Evolutionary conservation across 225 moss, liverwort and hornwort species (phyloP), one percentile per base, ranked within the genome.

Genomic region (Ulota crispa): DNA sequence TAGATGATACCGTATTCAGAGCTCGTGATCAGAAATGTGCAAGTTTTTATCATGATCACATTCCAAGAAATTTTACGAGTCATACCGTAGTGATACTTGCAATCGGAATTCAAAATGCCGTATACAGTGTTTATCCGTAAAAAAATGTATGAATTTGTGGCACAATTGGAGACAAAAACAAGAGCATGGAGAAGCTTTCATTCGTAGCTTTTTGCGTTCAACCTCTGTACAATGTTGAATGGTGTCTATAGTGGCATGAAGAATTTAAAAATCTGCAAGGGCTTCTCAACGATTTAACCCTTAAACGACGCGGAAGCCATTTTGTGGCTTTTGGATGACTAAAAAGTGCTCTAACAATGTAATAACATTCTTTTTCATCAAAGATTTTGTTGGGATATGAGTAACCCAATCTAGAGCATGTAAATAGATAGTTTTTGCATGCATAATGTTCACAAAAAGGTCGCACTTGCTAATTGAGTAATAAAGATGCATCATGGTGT

Each of bases 121-220:
- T 21, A 54, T 24, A 72, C 50, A 34, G 10, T 61, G 34, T 11
- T 32, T 18, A 34, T 34, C 70, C 50, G 12, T 11, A 20, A 52
- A 52, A 27, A 80, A 66, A 16, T 27, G 55, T 55, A 26, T 57
- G 28, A 5, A 6, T 76, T 75, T 32, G 43, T 70, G 76, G 23
- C 30, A 76, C 43, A 70, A 4, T 12, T 54, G 32, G 53, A 70
- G 63, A 70, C 41, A 34, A 30, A 80, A 80, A 15, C 34, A 63
- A 81, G 66, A 77, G 64, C 45, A n/a, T 20, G 26, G n/a, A 72
- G n/a, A n/a, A 42, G 75, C 43, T 54, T 74, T 19, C 74, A 61
- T 30, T 26, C 7, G 6, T 15, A 57, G 24, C 0, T 64, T 70
- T 70, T 30, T 6, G 31, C n/a, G 66, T 59, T 74, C 52, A 61